Evolutionary conservation across 768 basidiomycete species (phyloP), one percentile per base, ranked within the genome.

Genomic region (Psilocybe tampanensis): DNA sequence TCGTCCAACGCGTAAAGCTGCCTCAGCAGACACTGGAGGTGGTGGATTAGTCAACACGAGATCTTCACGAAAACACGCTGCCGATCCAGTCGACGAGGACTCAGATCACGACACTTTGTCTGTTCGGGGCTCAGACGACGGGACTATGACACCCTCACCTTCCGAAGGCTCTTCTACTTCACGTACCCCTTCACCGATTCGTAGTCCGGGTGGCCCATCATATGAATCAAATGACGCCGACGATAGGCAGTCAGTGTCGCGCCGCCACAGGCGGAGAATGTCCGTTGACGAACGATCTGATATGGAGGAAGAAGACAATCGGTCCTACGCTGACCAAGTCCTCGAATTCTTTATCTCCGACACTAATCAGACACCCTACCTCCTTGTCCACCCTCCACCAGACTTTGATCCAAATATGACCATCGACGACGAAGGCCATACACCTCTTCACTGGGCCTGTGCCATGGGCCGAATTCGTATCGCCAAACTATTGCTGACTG

Each of bases 261-360:
- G 79, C 47, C 76, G 81, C 61, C 82, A 79, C 65, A 81, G 72
- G 49, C 75, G 82, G 62, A 80, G 76, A 47, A 79, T 77, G 44
- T 73, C 77, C 26, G 67, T 66, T 15, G 79, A 81, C 60, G 79
- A 81, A 32, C 75, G 74, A 21, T 75, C 77, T 13, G 85, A 83
- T 17, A 74, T 72, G 3, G 84, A 78, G 69, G 42, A 57, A 72
- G 56, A 86, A 83, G 88, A 88, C 60, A 75, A 83, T 26, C 80
- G 87, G 41, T 78, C 83, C n/a, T 98, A 98, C 68, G 94, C 89
- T 33, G 95, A 98, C 73, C 92, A 94, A 69, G 94, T 99, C 58
- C 80, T 99, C 64, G 96, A 98, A 76, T 98, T 97, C 75, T 99
- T 98, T 72, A 94, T 99, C 63, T 96, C 96, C 44, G 97, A 99